Evolutionary conservation across 2,329 filamentous ascomycete genomes (phyloP).

Genomic region (Metarhizium guizhouense): DNA sequence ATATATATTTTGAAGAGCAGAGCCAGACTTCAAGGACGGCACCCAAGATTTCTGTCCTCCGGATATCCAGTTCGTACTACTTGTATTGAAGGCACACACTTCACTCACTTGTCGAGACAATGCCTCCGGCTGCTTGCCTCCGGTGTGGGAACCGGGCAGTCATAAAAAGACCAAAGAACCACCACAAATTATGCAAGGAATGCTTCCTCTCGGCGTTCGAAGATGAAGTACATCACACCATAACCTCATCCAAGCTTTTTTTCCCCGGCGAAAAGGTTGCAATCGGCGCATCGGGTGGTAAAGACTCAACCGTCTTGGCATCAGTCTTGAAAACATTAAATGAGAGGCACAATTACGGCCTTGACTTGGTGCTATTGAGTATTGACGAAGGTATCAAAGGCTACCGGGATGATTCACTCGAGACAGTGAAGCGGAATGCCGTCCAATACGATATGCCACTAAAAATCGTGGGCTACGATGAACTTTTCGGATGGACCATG

Average conservation of each 20-base stretch:
- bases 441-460: constrained; percentile 84
- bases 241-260: constrained; percentile 74
- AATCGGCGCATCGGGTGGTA: constrained; percentile 93
- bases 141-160: constrained; percentile 72
- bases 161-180: constrained; percentile 90
- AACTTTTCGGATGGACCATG: constrained; percentile 98
- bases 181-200: constrained; percentile 81
- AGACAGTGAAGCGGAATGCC: constrained; percentile 93
- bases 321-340: constrained; percentile 93
- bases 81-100: neutral
- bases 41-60: neutral
- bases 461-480: constrained; percentile 85
- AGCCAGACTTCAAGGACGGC: neutral
- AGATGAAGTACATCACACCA: constrained; percentile 88
- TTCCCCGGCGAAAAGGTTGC: constrained; percentile 75
- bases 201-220: constrained; percentile 90
- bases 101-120: constrained; percentile 25
- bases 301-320: constrained; percentile 93
- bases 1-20: neutral
- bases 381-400: constrained; percentile 97
- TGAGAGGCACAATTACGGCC: constrained; percentile 75
- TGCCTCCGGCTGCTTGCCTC: constrained; percentile 71
- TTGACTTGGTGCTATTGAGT: constrained; percentile 78
- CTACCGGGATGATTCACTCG: constrained; percentile 89
- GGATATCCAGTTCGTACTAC: neutral